Evolutionary conservation across 1,139 yeast species (phyloP).

Genomic region (Suhomyces bokatorum): DNA sequence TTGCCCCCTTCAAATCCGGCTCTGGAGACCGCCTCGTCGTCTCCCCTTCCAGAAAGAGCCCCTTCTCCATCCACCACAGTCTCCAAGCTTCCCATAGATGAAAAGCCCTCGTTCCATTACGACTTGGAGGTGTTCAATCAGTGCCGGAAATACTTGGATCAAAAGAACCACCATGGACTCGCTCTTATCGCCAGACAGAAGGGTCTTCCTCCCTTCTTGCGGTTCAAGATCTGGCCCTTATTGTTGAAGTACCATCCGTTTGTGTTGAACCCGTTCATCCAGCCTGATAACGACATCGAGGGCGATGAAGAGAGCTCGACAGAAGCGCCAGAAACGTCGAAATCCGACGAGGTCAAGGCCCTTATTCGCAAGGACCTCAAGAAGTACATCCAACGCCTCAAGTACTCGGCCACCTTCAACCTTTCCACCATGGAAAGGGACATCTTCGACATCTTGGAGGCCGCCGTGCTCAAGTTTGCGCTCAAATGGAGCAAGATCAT

Average conservation of each 20-base stretch:
- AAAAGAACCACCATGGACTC: slow-evolving; percentile 62
- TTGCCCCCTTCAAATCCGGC: slow-evolving; percentile 3
- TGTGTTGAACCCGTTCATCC: slow-evolving; percentile 71
- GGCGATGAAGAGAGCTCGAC: slow-evolving; percentile 17
- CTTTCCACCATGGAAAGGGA: slow-evolving; percentile 47
- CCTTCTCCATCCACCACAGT: slow-evolving; percentile 2
- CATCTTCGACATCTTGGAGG: slow-evolving; percentile 58
- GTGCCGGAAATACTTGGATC: slow-evolving; percentile 44
- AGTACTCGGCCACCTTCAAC: slow-evolving; percentile 18
- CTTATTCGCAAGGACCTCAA: slow-evolving; percentile 52
- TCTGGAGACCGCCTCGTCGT: not conserved
- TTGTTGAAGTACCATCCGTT: slow-evolving; percentile 81
- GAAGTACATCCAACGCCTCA: slow-evolving; percentile 51
- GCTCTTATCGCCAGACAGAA: slow-evolving; percentile 80
- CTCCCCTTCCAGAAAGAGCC: slow-evolving; percentile 3
- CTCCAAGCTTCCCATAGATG: slow-evolving; percentile 7
- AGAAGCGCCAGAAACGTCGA: slow-evolving; percentile 10
- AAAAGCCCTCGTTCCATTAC: slow-evolving; percentile 41
- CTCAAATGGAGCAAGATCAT: slow-evolving; percentile 77
- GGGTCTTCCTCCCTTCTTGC: slow-evolving; percentile 81
- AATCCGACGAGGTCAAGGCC: slow-evolving; percentile 24
- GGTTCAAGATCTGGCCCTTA: slow-evolving; percentile 84
- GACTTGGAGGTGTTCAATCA: slow-evolving; percentile 42
- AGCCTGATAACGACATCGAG: slow-evolving; percentile 45
- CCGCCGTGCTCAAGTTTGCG: slow-evolving; percentile 63